Base-by-base conservation (phyloP, 306 rosid species). In the Cajanus cajan region DNA sequence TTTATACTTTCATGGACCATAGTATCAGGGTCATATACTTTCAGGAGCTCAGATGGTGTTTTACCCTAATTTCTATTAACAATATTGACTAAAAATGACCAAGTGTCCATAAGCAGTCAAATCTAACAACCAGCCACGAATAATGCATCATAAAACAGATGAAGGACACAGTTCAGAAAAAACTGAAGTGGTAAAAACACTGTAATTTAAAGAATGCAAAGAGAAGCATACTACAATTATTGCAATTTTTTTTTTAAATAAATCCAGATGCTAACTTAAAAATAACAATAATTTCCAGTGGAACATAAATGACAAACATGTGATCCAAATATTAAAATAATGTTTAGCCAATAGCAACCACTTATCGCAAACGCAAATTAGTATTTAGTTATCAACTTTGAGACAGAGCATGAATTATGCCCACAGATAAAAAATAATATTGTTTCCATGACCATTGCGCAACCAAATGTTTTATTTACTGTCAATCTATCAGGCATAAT, bases 101-200 rank as follows among this genome's bases (percentile, higher is more conserved):
- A 44, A 36, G 73, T 50, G 79, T 41, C 14, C 51, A 62, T 62
- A 51, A 58, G 77, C 43, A 12, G n/a, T 39, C 62, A 69, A 68
- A 59, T 45, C 72, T 34, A 74, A 55, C 37, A 15, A 41, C 44
- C 8, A 51, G 48, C 15, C 36, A 65, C n/a, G 28, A 67, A 52
- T 54, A 39, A 40, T 54, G 59, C 45, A 54, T 28, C 76, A 68
- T 8, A 18, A 78, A 69, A 66, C 16, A 44, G 50, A 33, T 31
- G 18, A 21, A 67, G 39, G 63, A 21, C 43, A 73, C 4, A n/a
- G 67, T 40, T 61, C 36, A 31, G 22, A 8, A 40, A 78, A 78
- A 52, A 16, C 6, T 24, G 21, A 61, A 52, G 33, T 51, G 44
- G 40, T 5, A 14, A 68, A 41, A 24, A 25, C 5, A 44, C 2